These are phyloP conservation scores for Fusarium tuaranense DNA, from an alignment of 2,329 filamentous ascomycete species.

Conservation along the genomic window DNA sequence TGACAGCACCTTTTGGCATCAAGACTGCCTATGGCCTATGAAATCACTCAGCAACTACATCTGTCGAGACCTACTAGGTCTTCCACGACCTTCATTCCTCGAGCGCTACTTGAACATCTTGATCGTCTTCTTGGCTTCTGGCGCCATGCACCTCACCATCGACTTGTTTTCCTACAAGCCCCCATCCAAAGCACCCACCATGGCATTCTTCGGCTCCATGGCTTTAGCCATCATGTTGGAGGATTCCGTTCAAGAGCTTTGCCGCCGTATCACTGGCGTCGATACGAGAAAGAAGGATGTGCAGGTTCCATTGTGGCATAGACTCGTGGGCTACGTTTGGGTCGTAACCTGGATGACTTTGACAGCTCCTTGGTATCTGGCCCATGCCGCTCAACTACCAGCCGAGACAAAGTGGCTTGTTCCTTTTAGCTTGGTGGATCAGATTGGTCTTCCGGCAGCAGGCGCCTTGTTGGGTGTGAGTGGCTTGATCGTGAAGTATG, in stretches of 20 bases:
- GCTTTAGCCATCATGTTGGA: neutral
- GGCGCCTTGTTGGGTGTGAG: neutral
- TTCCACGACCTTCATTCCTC: constrained; percentile 6
- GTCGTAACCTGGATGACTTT: constrained; percentile 19
- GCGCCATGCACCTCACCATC: constrained; percentile 7
- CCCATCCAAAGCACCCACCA: neutral
- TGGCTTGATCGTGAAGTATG: constrained; percentile 17
- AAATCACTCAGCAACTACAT: constrained; percentile 30
- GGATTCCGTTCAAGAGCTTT: neutral
- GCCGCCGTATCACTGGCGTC: neutral
- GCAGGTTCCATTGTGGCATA: constrained; percentile 17
- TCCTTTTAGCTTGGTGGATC: constrained; percentile 8
- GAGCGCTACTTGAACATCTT: constrained; percentile 21
- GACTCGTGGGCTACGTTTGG: constrained; percentile 26
- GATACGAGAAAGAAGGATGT: neutral
- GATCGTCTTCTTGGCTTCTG: constrained; percentile 24
- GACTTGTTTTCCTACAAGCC: constrained; percentile 9
- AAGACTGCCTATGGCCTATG: constrained; percentile 15
- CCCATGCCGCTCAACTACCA: constrained; percentile 6
- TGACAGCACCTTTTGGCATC: constrained; percentile 29
- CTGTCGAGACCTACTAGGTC: constrained; percentile 14
- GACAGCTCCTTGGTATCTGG: constrained; percentile 27
- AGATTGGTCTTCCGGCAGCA: neutral
- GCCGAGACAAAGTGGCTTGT: constrained; percentile 16
- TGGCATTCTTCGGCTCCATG: constrained; percentile 18